phyloP scores from a whole-genome alignment of 495 filamentous ascomycete species.

The Penicillium goetzii region DNA sequence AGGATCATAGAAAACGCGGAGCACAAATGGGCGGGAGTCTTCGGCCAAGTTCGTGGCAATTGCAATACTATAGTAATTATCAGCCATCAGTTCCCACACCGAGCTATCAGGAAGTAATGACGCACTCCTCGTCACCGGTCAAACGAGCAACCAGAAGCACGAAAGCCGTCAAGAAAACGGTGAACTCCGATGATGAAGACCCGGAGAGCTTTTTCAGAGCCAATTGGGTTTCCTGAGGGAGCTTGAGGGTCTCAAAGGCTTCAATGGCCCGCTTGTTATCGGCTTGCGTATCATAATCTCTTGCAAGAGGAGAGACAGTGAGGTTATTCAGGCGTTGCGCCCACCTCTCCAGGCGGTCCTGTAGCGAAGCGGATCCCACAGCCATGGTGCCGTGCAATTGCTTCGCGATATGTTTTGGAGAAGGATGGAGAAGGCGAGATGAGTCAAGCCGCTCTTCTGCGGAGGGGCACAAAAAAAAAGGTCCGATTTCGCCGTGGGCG shows the following conservation, averaged over 20 bases:
- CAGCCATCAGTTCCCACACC: not conserved
- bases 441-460: constrained; percentile 27
- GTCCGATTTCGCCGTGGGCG: constrained; percentile 33
- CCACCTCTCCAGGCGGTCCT: constrained; percentile 55
- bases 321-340: constrained; percentile 51
- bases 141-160: constrained; percentile 52
- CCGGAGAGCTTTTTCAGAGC: constrained; percentile 49
- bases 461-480: constrained; percentile 30
- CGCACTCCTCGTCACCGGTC: constrained; percentile 54
- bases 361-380: constrained; percentile 40
- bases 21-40: constrained; percentile 53
- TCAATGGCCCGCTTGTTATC: constrained; percentile 50
- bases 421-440: constrained; percentile 17
- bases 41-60: constrained; percentile 50
- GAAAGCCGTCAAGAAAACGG: constrained; percentile 52
- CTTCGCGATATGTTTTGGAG: constrained; percentile 13
- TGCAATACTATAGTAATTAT: constrained; percentile 33
- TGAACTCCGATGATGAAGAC: constrained; percentile 46
- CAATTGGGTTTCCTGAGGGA: constrained; percentile 41
- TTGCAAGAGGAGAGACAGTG: constrained; percentile 53
- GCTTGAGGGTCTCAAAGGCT: constrained; percentile 50
- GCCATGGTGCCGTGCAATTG: constrained; percentile 38
- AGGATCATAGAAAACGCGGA: constrained; percentile 46
- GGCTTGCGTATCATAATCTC: constrained; percentile 51
- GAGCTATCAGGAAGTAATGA: not conserved